phyloP scores from a whole-genome alignment of 75 land plant genomes.

The Chamaecyparis obtusa region DNA sequence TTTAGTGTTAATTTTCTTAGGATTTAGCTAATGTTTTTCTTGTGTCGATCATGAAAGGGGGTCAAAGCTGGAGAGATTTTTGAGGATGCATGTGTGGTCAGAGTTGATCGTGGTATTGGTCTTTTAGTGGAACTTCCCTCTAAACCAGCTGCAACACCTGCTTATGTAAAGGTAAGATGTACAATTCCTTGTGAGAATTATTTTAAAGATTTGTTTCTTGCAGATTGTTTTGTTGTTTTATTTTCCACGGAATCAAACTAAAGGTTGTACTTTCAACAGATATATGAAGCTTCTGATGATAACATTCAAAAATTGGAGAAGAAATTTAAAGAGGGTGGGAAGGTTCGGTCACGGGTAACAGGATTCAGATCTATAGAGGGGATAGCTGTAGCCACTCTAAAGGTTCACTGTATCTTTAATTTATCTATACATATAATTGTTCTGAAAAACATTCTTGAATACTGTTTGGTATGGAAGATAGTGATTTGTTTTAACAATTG shows the following conservation, averaged over 20 bases:
- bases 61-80: conserved; percentile 73
- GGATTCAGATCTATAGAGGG: conserved; percentile 87
- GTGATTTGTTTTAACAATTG: too few species aligned
- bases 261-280: conserved; percentile 31
- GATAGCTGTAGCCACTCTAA: conserved; percentile 65
- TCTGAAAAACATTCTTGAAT: background rate
- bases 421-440: background rate
- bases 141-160: conserved; percentile 49
- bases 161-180: conserved; percentile 73
- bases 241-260: background rate
- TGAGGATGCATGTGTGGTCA: conserved; percentile 61
- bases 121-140: conserved; percentile 80
- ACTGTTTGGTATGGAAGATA: too few species aligned
- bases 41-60: conserved; percentile 1
- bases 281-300: conserved; percentile 71
- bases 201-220: background rate
- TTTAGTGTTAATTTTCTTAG: background rate
- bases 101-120: conserved; percentile 80
- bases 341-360: conserved; percentile 67
- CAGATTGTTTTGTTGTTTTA: background rate
- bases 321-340: conserved; percentile 67
- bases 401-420: conserved; percentile 42
- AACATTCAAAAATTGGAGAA: conserved; percentile 67
- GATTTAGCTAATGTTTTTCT: background rate
- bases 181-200: background rate